Evolutionary conservation across 164 flowering plant species (phyloP), one percentile per base, ranked within the genome.

Genomic region (Macadamia tetraphylla): DNA sequence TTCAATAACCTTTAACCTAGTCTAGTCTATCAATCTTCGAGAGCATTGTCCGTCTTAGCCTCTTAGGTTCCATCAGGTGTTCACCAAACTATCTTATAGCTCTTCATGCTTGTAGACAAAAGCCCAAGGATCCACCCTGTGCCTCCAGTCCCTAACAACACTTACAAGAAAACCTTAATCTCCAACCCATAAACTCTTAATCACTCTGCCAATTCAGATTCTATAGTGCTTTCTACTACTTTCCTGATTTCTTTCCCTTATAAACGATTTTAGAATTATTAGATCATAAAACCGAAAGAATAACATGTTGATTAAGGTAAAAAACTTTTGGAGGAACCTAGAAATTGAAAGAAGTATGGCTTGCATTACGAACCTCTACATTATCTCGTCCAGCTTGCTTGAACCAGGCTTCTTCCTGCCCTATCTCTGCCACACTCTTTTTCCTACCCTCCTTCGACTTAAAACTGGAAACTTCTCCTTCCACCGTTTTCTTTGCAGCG

Each of bases 351-450:
- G 29, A 48, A 0, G 15, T 53, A 53, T 53, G 6, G 14, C 17
- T 32, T 13, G 42, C 14, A 13, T 49, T 66, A 10, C 23, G 60
- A 72, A 91, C 92, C 96, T 90, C 90, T 30, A 81, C 66, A 46
- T 77, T 75, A 52, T 71, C 85, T 56, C 51, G 62, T 31, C 75
- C 83, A 17, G 60, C 74, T 10, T 58, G 71, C 83, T 87, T 92
- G 74, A 94, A 94, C 98, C 98, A 94, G 3, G 97, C 97, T 5
- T 94, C 96, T 72, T 92, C 98, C 64, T 88, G 88, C 30, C 97
- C 98, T 74, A 94, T 90, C 71, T 94, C 94, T 73, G 92, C 99
- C 17, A 94, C 68, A 10, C 76, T 87, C 80, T 84, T 90, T 80
- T 80, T 85, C 79, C 77, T 79, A 58, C 52, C 79, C 23, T 57